Evolutionary conservation across 2,329 filamentous ascomycete species (phyloP), one percentile per base, ranked within the genome.

Genomic region (Cladobotryum protrusum): DNA sequence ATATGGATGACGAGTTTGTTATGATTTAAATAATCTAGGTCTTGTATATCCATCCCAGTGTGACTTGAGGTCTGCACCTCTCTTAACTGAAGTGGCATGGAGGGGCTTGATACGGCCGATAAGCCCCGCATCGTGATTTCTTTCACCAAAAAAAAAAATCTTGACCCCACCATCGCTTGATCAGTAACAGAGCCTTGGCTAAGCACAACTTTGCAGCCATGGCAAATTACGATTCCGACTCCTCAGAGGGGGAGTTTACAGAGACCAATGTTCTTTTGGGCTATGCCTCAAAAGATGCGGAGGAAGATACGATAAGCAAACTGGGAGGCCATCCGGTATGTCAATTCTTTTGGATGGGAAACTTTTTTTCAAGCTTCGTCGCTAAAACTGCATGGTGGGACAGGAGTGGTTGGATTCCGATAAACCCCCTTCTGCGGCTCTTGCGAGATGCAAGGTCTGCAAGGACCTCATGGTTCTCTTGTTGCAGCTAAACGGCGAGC

Each of bases 261-360:
- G 85, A 89, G 66, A 97, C 93, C 6, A 89, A 87, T 57, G 90
- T 96, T 2, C 80, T 96, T 2, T 78, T 99, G 12, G 93, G 93
- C 4, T 99, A 95, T 67, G 87, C 89, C 3, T 87, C 87, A 1
- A 83, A 84, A 63, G 88, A 95, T 49, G 72, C 82, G 13, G 86
- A 84, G 49, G 85, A 89, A 55, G 92, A 99, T 67, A 79, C 81
- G 12, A 85, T 95, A 62, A 96, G 89, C 67, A 88, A 92, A 58
- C 75, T 99, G 11, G 93, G 93, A 57, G 93, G 93, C 48, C 78
- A 75, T 61, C 89, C 93, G 47, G 92, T 96, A 84, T 60, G 84
- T 72, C 19, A 36, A 14, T 34, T 15, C 15, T 9, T 47, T 29
- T 14, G 5, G 17, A 32, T 35, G 17, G 15, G 14, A 33, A 17